Conservation (phyloP, 83 land plant genomes). For the Diphasiastrum complanatum region DNA sequence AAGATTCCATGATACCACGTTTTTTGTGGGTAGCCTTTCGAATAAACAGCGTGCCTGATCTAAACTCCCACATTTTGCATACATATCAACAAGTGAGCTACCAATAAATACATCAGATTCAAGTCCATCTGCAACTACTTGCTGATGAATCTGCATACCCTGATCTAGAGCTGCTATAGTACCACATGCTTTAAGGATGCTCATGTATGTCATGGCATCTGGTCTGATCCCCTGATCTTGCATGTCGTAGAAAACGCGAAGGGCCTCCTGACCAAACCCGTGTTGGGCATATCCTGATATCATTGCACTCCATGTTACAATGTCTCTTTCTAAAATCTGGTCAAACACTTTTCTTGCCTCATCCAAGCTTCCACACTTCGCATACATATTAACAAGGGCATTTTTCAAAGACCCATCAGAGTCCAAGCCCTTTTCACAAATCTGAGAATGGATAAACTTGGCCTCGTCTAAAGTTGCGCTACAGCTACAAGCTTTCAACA, state of each 20-base stretch:
- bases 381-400: too few relatives aligned
- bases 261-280: not conserved
- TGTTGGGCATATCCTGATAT: too few relatives aligned
- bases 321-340: not conserved
- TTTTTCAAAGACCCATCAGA: not conserved
- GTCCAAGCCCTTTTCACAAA: not conserved
- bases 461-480: not conserved
- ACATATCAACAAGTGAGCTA: not conserved
- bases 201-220: conserved; percentile 1
- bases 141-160: conserved; percentile 5
- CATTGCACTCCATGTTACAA: not conserved
- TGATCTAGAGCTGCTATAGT: conserved; percentile 3
- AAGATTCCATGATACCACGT: too few relatives aligned
- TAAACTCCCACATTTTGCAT: conserved; percentile 1
- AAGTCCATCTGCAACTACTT: not conserved
- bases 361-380: too few relatives aligned
- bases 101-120: conserved; percentile 1
- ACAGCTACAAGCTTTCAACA: not conserved
- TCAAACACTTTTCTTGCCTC: conserved; percentile 1
- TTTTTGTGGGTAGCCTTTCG: too few relatives aligned
- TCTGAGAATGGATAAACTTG: not conserved
- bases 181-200: conserved; percentile 3
- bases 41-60: too few relatives aligned
- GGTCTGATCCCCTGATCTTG: not conserved
- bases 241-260: not conserved